A percentile compares a stretch with the other conserved stretches of the same genome.
Conservation (phyloP, 345 rosid genomes). For the Populus simonii region DNA sequence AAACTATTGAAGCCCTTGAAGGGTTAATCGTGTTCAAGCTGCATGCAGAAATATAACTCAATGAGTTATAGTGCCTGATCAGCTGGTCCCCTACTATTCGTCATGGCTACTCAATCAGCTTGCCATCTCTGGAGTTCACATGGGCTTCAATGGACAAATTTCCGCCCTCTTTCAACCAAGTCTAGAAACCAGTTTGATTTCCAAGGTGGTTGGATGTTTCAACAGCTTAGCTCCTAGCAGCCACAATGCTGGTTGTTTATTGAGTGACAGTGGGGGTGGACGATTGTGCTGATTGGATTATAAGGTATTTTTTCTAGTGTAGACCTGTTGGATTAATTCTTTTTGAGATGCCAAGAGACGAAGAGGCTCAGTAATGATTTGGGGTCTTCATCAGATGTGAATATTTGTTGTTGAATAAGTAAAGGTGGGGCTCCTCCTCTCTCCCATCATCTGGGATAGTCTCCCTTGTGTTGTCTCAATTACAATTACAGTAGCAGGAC, state of each 20-base stretch:
- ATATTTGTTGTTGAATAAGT: background rate
- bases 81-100: background rate
- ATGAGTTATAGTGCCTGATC: background rate
- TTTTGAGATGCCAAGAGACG: background rate
- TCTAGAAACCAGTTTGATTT: background rate
- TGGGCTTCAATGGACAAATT: background rate
- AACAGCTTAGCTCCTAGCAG: background rate
- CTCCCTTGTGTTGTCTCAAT: background rate
- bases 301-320: background rate
- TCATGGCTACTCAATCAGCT: background rate
- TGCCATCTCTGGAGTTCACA: background rate
- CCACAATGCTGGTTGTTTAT: background rate
- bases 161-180: background rate
- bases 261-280: background rate
- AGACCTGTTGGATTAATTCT: conserved; percentile 12
- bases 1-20: background rate
- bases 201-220: background rate
- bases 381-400: background rate
- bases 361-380: background rate
- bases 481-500: background rate
- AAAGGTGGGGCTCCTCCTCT: background rate
- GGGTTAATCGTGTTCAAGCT: background rate
- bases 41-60: background rate
- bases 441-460: background rate
- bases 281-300: background rate